phyloP scores from a whole-genome alignment of 768 basidiomycete species.

The Inosperma sp. region DNA sequence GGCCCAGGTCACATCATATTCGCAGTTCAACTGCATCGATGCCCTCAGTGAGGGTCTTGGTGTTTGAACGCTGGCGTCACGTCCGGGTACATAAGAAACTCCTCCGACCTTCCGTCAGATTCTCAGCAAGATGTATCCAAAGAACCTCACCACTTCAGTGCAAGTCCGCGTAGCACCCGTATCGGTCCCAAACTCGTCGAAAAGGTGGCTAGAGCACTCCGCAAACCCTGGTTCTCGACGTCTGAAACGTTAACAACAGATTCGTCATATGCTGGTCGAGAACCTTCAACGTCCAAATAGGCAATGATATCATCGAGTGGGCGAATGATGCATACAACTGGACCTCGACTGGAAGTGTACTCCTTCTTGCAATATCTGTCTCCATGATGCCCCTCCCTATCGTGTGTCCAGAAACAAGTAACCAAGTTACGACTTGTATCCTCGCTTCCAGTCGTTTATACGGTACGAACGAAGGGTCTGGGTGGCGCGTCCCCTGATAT shows the following conservation, averaged over 20 bases:
- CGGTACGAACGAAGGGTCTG: constrained; percentile 81
- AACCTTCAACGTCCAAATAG: constrained; percentile 72
- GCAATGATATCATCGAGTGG: constrained; percentile 70
- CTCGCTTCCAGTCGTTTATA: constrained; percentile 85
- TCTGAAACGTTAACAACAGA: constrained; percentile 74
- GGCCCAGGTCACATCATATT: constrained; percentile 67
- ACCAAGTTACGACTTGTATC: constrained; percentile 72
- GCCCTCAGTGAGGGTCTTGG: constrained; percentile 61
- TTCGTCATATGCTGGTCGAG: constrained; percentile 87
- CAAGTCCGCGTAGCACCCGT: constrained; percentile 36
- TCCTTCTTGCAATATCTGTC: constrained; percentile 44
- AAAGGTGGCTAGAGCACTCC: constrained; percentile 78
- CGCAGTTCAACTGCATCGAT: constrained; percentile 95
- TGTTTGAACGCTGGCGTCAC: constrained; percentile 59
- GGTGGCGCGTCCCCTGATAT: constrained; percentile 89
- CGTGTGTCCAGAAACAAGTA: constrained; percentile 79
- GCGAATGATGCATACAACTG: constrained; percentile 83
- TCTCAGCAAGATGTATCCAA: constrained; percentile 70
- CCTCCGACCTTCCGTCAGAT: constrained; percentile 49
- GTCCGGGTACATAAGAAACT: constrained; percentile 88
- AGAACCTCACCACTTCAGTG: constrained; percentile 77
- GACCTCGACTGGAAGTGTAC: constrained; percentile 90
- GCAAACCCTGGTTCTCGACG: constrained; percentile 84
- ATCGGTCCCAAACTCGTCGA: constrained; percentile 51
- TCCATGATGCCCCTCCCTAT: constrained; percentile 57